Conservation (phyloP, 441 rosid species). For the Heliophila coronopifolia region DNA sequence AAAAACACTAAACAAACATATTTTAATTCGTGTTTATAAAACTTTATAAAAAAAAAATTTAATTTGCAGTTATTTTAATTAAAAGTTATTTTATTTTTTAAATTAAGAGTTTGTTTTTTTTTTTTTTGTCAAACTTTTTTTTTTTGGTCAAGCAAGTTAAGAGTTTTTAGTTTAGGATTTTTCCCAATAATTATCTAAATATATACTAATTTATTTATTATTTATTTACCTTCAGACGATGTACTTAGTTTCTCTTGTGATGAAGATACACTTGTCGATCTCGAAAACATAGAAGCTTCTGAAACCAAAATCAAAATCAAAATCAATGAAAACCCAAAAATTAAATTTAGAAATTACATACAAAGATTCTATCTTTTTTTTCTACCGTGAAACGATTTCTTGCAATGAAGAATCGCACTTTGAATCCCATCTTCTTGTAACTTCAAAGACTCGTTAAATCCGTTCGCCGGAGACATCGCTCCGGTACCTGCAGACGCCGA, state of each 20-base stretch:
- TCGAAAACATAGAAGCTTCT: slow-evolving; percentile 39
- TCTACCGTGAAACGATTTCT: slow-evolving; percentile 52
- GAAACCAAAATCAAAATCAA: slow-evolving; percentile 5
- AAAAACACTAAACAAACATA: too few species aligned
- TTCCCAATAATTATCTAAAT: too few species aligned
- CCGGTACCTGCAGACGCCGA: slow-evolving; percentile 42
- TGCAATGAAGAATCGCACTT: slow-evolving; percentile 66
- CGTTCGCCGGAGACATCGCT: slow-evolving; percentile 34
- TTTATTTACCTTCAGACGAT: slow-evolving; percentile 44
- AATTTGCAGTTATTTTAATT: too few species aligned
- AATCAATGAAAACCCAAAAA: not conserved
- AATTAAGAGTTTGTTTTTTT: too few species aligned
- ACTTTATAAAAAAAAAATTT: too few species aligned
- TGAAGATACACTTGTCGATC: slow-evolving; percentile 40
- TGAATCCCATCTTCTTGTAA: slow-evolving; percentile 62
- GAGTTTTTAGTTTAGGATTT: too few species aligned
- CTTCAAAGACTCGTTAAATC: slow-evolving; percentile 48
- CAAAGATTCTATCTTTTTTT: not conserved
- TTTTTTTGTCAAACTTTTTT: too few species aligned
- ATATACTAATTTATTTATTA: too few species aligned
- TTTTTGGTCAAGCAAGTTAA: too few species aligned
- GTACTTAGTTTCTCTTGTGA: slow-evolving; percentile 35
- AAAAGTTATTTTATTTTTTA: too few species aligned
- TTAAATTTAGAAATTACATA: not conserved
- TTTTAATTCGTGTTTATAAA: too few species aligned